phyloP scores from a whole-genome alignment of 441 rosid species.

The Geranium incanum region DNA sequence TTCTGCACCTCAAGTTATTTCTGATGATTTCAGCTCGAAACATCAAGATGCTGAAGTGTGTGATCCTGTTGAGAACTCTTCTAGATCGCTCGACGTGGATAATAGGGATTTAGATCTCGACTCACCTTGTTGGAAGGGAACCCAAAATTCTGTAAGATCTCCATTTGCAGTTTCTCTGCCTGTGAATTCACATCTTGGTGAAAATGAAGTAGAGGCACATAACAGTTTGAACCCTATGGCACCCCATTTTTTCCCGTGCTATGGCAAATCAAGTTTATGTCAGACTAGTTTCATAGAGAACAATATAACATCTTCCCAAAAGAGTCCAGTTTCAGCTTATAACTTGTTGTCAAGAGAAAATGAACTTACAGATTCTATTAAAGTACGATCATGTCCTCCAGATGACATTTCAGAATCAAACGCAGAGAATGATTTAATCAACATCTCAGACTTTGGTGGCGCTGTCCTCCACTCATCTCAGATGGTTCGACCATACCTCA shows the following conservation, averaged over 20 bases:
- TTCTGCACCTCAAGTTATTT: conserved; percentile 19
- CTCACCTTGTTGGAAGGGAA: conserved; percentile 55
- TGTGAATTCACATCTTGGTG: conserved; percentile 20
- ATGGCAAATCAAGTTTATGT: conserved; percentile 21
- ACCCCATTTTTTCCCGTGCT: conserved; percentile 33
- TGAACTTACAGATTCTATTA: conserved; percentile 6
- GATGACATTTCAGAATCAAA: conserved; percentile 15
- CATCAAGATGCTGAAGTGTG: conserved; percentile 13
- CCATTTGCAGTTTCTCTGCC: conserved; percentile 19
- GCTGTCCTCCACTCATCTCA: conserved; percentile 18
- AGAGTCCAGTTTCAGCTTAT: conserved; percentile 21
- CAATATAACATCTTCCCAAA: conserved; percentile 19
- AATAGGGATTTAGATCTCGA: conserved; percentile 37
- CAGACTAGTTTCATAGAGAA: conserved; percentile 10
- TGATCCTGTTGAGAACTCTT: conserved; percentile 19
- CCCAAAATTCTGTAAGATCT: conserved; percentile 18
- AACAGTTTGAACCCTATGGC: conserved; percentile 37
- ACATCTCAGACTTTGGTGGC: conserved; percentile 19
- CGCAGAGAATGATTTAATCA: conserved; percentile 13
- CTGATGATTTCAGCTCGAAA: conserved; percentile 17
- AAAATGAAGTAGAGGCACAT: conserved; percentile 22
- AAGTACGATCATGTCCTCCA: conserved; percentile 17
- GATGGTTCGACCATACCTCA: conserved; percentile 16
- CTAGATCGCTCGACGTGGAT: conserved; percentile 15
- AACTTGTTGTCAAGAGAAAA: conserved; percentile 24